Evolutionary conservation across 208 protist species (phyloP).

Genomic region (Crithidia fasciculata): DNA sequence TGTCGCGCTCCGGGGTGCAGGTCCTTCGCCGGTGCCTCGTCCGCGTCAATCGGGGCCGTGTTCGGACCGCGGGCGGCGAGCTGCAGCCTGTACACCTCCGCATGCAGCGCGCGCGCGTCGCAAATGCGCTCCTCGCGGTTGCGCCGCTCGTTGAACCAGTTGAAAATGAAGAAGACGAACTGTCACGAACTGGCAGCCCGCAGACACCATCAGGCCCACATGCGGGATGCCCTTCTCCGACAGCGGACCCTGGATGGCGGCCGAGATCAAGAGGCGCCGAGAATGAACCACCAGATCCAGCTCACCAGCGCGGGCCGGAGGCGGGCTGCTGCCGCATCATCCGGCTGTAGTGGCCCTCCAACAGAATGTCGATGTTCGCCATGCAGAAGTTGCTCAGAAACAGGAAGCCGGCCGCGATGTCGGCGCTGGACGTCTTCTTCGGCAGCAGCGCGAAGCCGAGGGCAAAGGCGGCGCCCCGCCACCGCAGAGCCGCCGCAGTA

Average conservation of each 20-base stretch:
- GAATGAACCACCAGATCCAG: constrained; percentile 66
- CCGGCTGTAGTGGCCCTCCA: constrained; percentile 73
- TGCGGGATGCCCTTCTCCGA: constrained; percentile 43
- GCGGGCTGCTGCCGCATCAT: constrained; percentile 47
- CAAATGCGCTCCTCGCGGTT: constrained; percentile 44
- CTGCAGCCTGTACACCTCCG: not conserved
- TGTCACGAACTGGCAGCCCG: constrained; percentile 43
- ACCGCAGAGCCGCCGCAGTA: constrained; percentile 55
- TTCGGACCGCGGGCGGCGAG: not conserved
- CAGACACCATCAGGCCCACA: constrained; percentile 49
- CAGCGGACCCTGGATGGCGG: constrained; percentile 55
- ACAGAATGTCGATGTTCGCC: constrained; percentile 76
- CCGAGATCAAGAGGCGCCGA: constrained; percentile 47
- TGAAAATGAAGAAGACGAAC: constrained; percentile 63
- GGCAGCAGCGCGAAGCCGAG: constrained; percentile 52
- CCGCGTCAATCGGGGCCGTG: not conserved
- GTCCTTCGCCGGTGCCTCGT: not conserved
- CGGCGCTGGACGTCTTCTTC: constrained; percentile 33
- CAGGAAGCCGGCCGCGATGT: constrained; percentile 45
- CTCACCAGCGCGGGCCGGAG: constrained; percentile 55
- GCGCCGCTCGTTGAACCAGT: constrained; percentile 58
- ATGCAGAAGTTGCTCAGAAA: constrained; percentile 62
- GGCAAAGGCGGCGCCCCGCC: constrained; percentile 38
- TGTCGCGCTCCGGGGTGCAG: not conserved
- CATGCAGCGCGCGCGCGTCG: not conserved